Conservation (phyloP, 805 yeast species). For the Priceomyces haplophilus region DNA sequence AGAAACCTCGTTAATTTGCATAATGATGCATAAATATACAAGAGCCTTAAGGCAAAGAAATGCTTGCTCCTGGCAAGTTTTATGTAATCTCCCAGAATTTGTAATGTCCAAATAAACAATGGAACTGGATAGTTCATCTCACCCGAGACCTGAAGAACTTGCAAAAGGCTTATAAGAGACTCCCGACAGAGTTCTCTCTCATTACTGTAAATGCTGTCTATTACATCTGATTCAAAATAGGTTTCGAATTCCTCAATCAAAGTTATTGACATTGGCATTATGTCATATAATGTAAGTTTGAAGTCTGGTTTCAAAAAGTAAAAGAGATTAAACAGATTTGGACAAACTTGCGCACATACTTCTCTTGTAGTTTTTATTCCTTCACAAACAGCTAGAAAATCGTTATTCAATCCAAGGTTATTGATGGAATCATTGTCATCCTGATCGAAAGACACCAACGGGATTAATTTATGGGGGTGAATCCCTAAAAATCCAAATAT, state of each 20-base stretch:
- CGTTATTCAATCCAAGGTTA: constrained; percentile 23
- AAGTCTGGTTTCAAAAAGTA: too few relatives aligned
- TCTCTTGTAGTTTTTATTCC: constrained; percentile 13
- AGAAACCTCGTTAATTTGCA: constrained; percentile 21
- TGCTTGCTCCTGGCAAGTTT: constrained; percentile 19
- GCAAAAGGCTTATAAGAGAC: constrained; percentile 13
- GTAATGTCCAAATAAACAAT: constrained; percentile 25
- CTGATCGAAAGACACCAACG: constrained; percentile 23
- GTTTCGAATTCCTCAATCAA: constrained; percentile 5
- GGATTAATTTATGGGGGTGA: constrained; percentile 29
- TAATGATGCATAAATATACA: constrained; percentile 20
- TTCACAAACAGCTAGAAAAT: constrained; percentile 14
- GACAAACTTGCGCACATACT: neutral
- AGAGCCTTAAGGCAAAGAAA: constrained; percentile 23
- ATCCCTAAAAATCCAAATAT: constrained; percentile 29
- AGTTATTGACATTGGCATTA: neutral
- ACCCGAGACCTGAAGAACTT: constrained; percentile 11
- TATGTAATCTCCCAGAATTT: constrained; percentile 14
- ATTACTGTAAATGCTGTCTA: neutral
- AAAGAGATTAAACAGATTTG: neutral
- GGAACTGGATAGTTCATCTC: constrained; percentile 28
- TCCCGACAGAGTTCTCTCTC: constrained; percentile 4
- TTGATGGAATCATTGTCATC: too few relatives aligned
- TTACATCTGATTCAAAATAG: constrained; percentile 3
- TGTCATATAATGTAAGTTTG: neutral